These are phyloP conservation scores for Colletotrichum godetiae DNA, from an alignment of 2,329 filamentous ascomycete species.

Conservation along the genomic window DNA sequence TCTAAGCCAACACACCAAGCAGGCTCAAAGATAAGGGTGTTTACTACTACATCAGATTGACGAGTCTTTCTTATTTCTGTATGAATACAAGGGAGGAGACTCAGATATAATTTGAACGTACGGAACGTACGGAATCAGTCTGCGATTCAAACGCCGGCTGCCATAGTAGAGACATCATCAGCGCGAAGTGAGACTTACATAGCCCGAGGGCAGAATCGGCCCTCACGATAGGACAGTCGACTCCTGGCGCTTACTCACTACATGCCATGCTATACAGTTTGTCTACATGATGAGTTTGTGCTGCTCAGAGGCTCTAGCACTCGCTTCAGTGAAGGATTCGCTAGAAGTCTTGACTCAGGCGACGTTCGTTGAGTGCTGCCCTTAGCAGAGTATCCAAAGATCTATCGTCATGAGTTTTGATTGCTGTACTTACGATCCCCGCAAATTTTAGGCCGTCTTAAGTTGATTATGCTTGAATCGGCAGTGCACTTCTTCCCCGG, in stretches of 20 bases:
- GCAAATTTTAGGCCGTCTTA: not conserved
- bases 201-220: not conserved
- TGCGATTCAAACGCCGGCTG: not conserved
- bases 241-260: not conserved
- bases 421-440: not conserved
- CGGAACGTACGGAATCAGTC: not conserved
- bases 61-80: not conserved
- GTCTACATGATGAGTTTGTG: not conserved
- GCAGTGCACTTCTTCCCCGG: slow-evolving; percentile 77
- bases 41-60: not conserved
- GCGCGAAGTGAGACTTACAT: not conserved
- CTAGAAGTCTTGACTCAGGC: not conserved
- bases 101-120: not conserved
- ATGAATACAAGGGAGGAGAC: not conserved
- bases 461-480: slow-evolving; percentile 70
- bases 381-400: not conserved
- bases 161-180: not conserved
- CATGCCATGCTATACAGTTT: not conserved
- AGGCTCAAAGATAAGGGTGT: not conserved
- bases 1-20: no score
- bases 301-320: not conserved
- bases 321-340: not conserved
- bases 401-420: not conserved
- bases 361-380: not conserved
- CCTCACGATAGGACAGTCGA: not conserved